Evolutionary conservation across 2,329 filamentous ascomycete genomes (phyloP).

Genomic region (Botryotinia narcissicola): DNA sequence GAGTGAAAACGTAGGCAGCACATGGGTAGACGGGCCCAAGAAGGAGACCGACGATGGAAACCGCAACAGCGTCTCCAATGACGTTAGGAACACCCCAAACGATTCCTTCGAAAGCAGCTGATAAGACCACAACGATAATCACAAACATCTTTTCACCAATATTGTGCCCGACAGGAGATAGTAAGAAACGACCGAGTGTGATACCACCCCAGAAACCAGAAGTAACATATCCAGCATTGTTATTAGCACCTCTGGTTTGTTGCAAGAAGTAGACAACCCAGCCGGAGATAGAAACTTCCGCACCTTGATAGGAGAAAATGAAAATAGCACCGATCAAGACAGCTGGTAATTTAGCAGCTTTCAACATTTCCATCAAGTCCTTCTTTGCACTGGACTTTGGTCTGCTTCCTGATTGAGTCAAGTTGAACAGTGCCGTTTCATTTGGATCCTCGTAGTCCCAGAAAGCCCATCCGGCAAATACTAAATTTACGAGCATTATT

Average conservation of each 20-base stretch:
- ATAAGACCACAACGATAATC: slow-evolving; percentile 57
- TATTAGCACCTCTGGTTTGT: slow-evolving; percentile 66
- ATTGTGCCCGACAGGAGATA: slow-evolving; percentile 63
- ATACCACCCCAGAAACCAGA: slow-evolving; percentile 71
- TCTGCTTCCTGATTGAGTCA: slow-evolving; percentile 39
- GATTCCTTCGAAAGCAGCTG: slow-evolving; percentile 68
- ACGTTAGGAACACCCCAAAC: slow-evolving; percentile 77
- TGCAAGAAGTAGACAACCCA: slow-evolving; percentile 89
- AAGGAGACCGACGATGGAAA: slow-evolving; percentile 69
- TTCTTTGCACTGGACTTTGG: slow-evolving; percentile 39
- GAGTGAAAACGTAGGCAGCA: slow-evolving; percentile 61
- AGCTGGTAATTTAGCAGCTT: slow-evolving; percentile 48
- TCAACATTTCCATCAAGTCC: slow-evolving; percentile 43
- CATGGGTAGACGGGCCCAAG: slow-evolving; percentile 80
- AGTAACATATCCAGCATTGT: slow-evolving; percentile 75
- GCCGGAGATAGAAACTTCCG: slow-evolving; percentile 78
- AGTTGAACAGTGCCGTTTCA: slow-evolving; percentile 43
- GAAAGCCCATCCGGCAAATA: slow-evolving; percentile 65
- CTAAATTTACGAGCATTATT: slow-evolving; percentile 55
- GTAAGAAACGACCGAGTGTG: slow-evolving; percentile 69
- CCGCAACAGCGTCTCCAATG: slow-evolving; percentile 65
- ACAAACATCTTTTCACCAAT: slow-evolving; percentile 72
- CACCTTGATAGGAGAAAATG: slow-evolving; percentile 83
- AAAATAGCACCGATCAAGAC: slow-evolving; percentile 76
- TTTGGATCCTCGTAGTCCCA: slow-evolving; percentile 64